Base-by-base conservation (phyloP, 176 grass and related monocot genomes). In the Oryza australiensis region DNA sequence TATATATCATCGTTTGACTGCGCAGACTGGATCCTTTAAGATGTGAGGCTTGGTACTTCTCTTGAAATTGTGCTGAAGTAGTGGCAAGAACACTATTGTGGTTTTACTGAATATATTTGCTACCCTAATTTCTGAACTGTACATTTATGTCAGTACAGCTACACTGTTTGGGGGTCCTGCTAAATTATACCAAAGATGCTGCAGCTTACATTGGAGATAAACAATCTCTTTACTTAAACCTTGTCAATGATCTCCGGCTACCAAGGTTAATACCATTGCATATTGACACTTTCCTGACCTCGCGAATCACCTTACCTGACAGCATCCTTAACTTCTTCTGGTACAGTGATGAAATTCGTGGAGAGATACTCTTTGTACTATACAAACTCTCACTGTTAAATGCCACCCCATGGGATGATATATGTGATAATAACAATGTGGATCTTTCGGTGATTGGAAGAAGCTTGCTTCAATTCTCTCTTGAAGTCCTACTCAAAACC, bases 401-500 rank as follows among this genome's bases (percentile, higher is more conserved):
- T 67, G 79, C 75, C 13, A 94, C 88, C 74, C 95, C 90, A 34
- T 94, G 92, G 90, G 90, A 93, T 70, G 66, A 88, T 87, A 78
- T 71, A 41, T 73, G 78, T 83, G 74, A 82, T 63, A 74, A 73
- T 75, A 73, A 55, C 62, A 78, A 77, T 74, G 60, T 74, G 70
- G 78, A 91, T 48, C 77, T 90, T 26, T 74, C 68, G 37, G 77
- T 68, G 65, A 82, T 80, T 27, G 81, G 90, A 77, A 83, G 70
- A 75, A 85, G 24, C 41, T 80, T 93, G 82, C 76, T 98, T 69
- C 81, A 71, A 67, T 78, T 91, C 43, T 91, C 86, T 38, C 90
- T 98, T 29, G 90, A 94, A 89, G 90, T 87, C 86, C 86, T 98
- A 65, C 86, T 94, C 27, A 98, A 94, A 90, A 86, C 92, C 74